These are phyloP conservation scores for Fusarium luffae DNA, from an alignment of 2,329 filamentous ascomycete genomes.

Conservation along the genomic window DNA sequence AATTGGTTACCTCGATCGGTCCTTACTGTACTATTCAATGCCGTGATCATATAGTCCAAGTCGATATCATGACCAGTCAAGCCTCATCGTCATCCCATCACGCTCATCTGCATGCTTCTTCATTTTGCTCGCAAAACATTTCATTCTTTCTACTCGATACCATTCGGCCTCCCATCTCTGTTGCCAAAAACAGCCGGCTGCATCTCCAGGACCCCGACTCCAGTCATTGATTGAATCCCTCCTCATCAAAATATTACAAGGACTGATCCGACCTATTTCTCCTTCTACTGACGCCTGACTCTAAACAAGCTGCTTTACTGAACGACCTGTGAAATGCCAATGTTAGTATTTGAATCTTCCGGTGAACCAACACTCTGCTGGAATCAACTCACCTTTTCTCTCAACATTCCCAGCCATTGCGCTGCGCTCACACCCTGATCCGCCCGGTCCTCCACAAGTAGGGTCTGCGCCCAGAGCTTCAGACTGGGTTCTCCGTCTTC, in stretches of 20 bases:
- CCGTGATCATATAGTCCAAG: not conserved
- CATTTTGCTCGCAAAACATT: conserved; percentile 27
- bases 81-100: conserved; percentile 7
- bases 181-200: conserved; percentile 34
- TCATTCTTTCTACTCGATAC: conserved; percentile 45
- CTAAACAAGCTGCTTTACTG: conserved; percentile 45
- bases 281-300: conserved; percentile 35
- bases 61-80: not conserved
- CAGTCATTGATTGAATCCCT: conserved; percentile 38
- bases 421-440: conserved; percentile 93
- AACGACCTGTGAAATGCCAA: conserved; percentile 47
- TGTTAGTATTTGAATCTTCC: conserved; percentile 24
- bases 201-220: conserved; percentile 40
- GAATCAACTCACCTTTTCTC: conserved; percentile 82
- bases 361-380: not conserved
- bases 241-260: conserved; percentile 42
- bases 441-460: conserved; percentile 93
- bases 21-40: conserved; percentile 4
- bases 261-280: conserved; percentile 30
- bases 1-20: not conserved
- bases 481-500: conserved; percentile 96
- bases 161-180: conserved; percentile 32
- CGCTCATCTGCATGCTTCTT: not conserved
- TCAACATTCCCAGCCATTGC: conserved; percentile 90
- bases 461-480: conserved; percentile 95